These are phyloP conservation scores for Melanogaster broomeanus DNA, from an alignment of 768 basidiomycete genomes.

Conservation along the genomic window DNA sequence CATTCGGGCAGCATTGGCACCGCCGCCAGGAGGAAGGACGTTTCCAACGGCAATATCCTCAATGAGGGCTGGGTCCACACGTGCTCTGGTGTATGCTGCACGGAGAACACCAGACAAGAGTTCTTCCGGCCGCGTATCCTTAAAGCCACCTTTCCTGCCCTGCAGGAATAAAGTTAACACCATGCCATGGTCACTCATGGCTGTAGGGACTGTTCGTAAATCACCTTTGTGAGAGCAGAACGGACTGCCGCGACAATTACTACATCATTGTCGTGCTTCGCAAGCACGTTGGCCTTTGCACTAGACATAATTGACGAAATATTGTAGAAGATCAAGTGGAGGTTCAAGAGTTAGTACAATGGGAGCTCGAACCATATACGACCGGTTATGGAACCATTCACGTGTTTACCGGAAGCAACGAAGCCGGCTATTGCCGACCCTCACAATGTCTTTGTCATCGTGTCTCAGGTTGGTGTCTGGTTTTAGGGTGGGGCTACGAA, in stretches of 20 bases:
- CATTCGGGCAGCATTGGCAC: constrained; percentile 81
- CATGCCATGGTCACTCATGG: not conserved
- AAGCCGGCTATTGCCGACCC: constrained; percentile 3
- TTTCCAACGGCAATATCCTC: constrained; percentile 88
- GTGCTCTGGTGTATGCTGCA: constrained; percentile 66
- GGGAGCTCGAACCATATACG: constrained; percentile 13
- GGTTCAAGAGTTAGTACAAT: not conserved
- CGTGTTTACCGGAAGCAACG: constrained; percentile 20
- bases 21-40: constrained; percentile 85
- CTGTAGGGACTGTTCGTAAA: not conserved
- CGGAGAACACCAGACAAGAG: constrained; percentile 76
- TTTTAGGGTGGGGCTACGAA: too few species aligned
- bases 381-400: constrained; percentile 15
- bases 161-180: constrained; percentile 28
- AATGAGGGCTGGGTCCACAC: constrained; percentile 78
- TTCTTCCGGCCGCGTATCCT: constrained; percentile 85
- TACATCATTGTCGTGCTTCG: constrained; percentile 81
- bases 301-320: constrained; percentile 19
- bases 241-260: constrained; percentile 89
- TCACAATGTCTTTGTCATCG: too few species aligned
- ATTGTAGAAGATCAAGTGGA: not conserved
- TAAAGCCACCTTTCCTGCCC: constrained; percentile 88
- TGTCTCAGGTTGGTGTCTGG: too few species aligned
- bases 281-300: constrained; percentile 61
- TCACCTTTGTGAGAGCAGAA: constrained; percentile 89